A percentile compares a stretch with the other conserved stretches of the same genome.
Evolutionary conservation across 2,329 filamentous ascomycete genomes (phyloP).

Genomic region (Ophiocordyceps camponoti-floridani): DNA sequence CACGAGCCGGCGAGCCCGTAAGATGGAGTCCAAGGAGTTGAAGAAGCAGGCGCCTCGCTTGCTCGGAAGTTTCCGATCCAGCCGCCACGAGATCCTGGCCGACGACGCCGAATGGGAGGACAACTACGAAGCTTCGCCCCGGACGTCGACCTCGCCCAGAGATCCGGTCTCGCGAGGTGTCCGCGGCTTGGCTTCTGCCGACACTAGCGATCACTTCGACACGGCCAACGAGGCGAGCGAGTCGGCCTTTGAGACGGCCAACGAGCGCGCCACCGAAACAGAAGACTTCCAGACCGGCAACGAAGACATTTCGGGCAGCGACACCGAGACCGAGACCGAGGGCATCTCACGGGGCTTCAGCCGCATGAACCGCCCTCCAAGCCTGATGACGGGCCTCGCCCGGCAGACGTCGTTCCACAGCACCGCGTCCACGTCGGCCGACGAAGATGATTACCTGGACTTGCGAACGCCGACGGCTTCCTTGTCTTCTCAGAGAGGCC

Average conservation of each 20-base stretch:
- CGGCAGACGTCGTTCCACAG: constrained; percentile 54
- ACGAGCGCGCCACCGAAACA: constrained; percentile 73
- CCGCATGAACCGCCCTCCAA: constrained; percentile 22
- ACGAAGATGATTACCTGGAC: constrained; percentile 42
- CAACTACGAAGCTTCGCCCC: constrained; percentile 23
- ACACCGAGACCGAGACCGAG: constrained; percentile 86
- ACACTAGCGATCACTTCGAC: constrained; percentile 54
- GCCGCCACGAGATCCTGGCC: constrained; percentile 59
- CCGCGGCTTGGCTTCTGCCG: constrained; percentile 13
- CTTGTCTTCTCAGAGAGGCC: constrained; percentile 48
- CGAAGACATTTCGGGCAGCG: constrained; percentile 58
- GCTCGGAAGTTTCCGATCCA: constrained; percentile 57
- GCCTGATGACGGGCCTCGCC: constrained; percentile 16
- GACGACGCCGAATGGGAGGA: constrained; percentile 90
- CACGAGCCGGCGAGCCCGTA: constrained; percentile 42
- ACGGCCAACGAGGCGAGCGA: constrained; percentile 63
- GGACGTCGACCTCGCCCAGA: constrained; percentile 5
- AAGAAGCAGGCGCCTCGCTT: constrained; percentile 62
- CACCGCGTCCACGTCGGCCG: constrained; percentile 74
- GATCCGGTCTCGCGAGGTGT: constrained; percentile 1
- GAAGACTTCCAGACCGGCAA: constrained; percentile 91
- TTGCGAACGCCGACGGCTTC: constrained; percentile 44
- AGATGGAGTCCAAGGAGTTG: constrained; percentile 46
- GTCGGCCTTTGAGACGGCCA: constrained; percentile 46
- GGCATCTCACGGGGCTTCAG: constrained; percentile 27